A percentile compares a stretch with the other conserved stretches of the same genome.
Conservation (phyloP, 345 rosid species). For the Dipteronia sinensis region DNA sequence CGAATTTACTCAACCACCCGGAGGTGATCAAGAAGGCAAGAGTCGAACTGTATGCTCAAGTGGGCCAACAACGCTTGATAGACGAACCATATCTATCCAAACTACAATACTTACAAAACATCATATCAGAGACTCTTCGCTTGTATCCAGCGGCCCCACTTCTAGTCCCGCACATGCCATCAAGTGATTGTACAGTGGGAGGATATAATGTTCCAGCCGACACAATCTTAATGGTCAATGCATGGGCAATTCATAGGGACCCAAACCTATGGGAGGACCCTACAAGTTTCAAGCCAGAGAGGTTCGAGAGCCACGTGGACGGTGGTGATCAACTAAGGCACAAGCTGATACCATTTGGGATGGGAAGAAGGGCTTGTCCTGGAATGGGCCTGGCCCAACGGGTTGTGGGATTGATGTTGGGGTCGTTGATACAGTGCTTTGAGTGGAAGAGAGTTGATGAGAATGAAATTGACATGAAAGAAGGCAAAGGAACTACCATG, state of each 20-base stretch:
- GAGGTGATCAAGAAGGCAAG: constrained; percentile 31
- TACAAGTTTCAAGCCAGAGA: constrained; percentile 48
- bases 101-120: constrained; percentile 38
- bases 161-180: constrained; percentile 42
- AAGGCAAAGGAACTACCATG: constrained; percentile 43
- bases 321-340: background rate
- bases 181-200: constrained; percentile 41
- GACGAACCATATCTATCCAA: constrained; percentile 40
- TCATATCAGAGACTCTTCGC: constrained; percentile 46
- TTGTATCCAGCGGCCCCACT: constrained; percentile 46
- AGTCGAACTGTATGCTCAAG: constrained; percentile 35
- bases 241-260: constrained; percentile 54
- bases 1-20: constrained; percentile 42
- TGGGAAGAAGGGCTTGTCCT: constrained; percentile 54
- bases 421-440: constrained; percentile 48
- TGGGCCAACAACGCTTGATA: constrained; percentile 41
- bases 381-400: constrained; percentile 40
- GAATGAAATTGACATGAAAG: constrained; percentile 42
- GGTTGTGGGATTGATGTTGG: constrained; percentile 41
- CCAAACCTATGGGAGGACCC: constrained; percentile 43
- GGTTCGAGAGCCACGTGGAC: constrained; percentile 31
- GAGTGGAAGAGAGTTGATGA: constrained; percentile 43
- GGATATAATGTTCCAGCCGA: constrained; percentile 43
- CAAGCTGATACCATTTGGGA: constrained; percentile 49
- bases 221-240: constrained; percentile 38